phyloP scores from a whole-genome alignment of 805 yeast genomes.

The Candida suzukii region DNA sequence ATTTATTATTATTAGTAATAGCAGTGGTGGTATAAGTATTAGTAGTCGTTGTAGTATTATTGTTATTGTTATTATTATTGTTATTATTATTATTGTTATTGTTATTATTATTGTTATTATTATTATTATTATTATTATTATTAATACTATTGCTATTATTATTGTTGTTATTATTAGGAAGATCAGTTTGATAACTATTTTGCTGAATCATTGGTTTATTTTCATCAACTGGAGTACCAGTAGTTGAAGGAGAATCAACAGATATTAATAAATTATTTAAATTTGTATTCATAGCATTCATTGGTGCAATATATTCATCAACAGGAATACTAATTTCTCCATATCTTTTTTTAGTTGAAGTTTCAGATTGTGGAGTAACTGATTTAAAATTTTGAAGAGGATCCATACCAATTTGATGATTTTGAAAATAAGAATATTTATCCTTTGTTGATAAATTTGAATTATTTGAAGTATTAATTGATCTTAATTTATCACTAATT shows the following conservation, averaged over 20 bases:
- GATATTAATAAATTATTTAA: constrained; percentile 20
- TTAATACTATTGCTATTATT: no score
- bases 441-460: neutral
- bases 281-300: constrained; percentile 27
- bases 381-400: constrained; percentile 22
- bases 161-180: no score
- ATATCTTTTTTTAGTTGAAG: constrained; percentile 10
- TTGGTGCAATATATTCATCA: constrained; percentile 29
- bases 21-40: neutral
- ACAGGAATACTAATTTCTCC: constrained; percentile 27
- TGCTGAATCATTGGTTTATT: no score
- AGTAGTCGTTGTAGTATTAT: neutral
- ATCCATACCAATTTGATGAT: constrained; percentile 24
- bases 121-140: neutral
- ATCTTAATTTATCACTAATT: constrained; percentile 1
- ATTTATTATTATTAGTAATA: neutral
- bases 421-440: constrained; percentile 14
- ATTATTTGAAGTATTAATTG: neutral
- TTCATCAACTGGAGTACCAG: no score
- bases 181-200: no score
- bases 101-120: neutral
- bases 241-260: neutral
- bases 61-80: neutral
- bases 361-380: constrained; percentile 6
- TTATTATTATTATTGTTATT: neutral